Percentiles rank a stretch among this genome's conserved stretches.
phyloP scores from a whole-genome alignment of 169 alveolate species.

The Plasmodium billcollinsi region DNA sequence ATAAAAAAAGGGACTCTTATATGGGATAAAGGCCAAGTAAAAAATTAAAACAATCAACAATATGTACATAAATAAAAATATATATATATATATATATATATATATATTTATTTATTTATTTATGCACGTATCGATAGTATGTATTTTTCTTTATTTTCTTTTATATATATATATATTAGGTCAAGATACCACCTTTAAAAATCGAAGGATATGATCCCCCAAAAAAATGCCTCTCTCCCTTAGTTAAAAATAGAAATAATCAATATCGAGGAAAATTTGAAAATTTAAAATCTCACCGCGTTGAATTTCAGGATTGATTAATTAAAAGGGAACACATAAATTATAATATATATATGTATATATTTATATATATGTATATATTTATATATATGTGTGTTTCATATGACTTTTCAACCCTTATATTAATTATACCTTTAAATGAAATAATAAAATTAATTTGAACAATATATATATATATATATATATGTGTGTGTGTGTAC shows the following conservation, averaged over 20 bases:
- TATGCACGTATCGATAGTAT: not conserved
- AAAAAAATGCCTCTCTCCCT: conserved; percentile 81
- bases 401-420: no score
- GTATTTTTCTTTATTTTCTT: not conserved
- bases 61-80: not conserved
- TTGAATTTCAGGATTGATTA: conserved; percentile 54
- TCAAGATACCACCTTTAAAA: conserved; percentile 84
- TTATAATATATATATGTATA: no score
- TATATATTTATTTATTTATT: conserved; percentile 16
- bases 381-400: no score
- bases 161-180: conserved; percentile 60
- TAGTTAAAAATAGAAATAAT: conserved; percentile 53
- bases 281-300: conserved; percentile 55
- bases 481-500: no score
- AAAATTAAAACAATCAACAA: no score
- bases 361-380: no score
- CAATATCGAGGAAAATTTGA: conserved; percentile 64
- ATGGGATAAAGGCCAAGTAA: conserved; percentile 90
- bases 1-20: conserved; percentile 87
- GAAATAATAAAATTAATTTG: no score
- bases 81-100: not conserved
- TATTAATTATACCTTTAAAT: no score
- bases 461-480: no score
- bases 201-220: conserved; percentile 88
- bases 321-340: not conserved